These are phyloP conservation scores for Crepidotus variabilis DNA, from an alignment of 768 basidiomycete genomes.

Conservation along the genomic window DNA sequence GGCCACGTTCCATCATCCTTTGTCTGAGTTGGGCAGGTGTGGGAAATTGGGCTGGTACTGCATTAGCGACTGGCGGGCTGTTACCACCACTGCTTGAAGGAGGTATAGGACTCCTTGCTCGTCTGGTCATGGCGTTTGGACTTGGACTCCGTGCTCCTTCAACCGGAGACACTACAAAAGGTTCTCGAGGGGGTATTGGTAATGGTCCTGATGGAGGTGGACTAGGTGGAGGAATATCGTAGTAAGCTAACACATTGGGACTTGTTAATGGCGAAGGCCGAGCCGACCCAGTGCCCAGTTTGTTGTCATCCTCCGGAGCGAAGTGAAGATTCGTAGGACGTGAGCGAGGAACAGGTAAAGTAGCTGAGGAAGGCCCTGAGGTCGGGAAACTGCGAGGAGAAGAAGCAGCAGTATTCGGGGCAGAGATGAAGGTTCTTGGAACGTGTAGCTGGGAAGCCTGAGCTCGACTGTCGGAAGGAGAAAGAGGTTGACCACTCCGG, in stretches of 20 bases:
- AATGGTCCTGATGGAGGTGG: slow-evolving; percentile 45
- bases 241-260: slow-evolving; percentile 41
- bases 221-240: slow-evolving; percentile 48
- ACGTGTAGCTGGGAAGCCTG: neutral
- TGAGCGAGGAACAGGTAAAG: neutral
- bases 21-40: slow-evolving; percentile 19
- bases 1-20: slow-evolving; percentile 15
- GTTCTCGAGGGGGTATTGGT: slow-evolving; percentile 26
- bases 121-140: neutral
- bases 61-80: neutral
- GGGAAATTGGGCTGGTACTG: slow-evolving; percentile 10
- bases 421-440: slow-evolving; percentile 8
- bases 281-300: neutral
- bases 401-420: slow-evolving; percentile 8
- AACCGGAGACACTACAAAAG: neutral
- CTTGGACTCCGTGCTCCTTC: neutral
- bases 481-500: neutral
- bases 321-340: neutral
- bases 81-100: neutral
- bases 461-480: neutral
- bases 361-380: neutral
- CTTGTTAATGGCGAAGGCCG: slow-evolving; percentile 20
- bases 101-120: slow-evolving; percentile 1
- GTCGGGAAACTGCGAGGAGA: slow-evolving; percentile 20
- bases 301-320: slow-evolving; percentile 1